Percentiles rank a stretch among this genome's conserved stretches.
Evolutionary conservation across 352 stramenopile genomes (phyloP).

Genomic region (Peronospora belbahrii): DNA sequence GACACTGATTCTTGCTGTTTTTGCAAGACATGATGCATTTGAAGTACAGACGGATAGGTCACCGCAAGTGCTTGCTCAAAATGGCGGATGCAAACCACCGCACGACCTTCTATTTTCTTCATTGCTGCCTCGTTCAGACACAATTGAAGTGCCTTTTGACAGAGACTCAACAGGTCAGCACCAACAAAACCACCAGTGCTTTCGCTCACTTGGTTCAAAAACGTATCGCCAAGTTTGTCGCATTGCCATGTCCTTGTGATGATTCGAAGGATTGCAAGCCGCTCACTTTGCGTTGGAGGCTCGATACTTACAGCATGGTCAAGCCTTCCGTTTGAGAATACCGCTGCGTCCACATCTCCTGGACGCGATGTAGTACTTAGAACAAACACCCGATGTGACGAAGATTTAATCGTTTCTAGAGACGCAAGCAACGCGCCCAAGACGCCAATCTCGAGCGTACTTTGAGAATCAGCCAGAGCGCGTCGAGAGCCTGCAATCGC

Average conservation of each 20-base stretch:
- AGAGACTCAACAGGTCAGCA: slow-evolving; percentile 74
- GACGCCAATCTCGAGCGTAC: slow-evolving; percentile 64
- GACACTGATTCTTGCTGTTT: slow-evolving; percentile 29
- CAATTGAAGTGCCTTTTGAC: slow-evolving; percentile 58
- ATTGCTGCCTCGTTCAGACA: slow-evolving; percentile 39
- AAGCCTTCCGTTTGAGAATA: slow-evolving; percentile 94
- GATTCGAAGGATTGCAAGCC: slow-evolving; percentile 88
- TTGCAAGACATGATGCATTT: slow-evolving; percentile 91
- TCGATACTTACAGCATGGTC: slow-evolving; percentile 93
- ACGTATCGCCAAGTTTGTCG: slow-evolving; percentile 33
- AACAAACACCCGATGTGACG: slow-evolving; percentile 45
- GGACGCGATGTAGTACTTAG: slow-evolving; percentile 70
- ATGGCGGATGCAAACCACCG: slow-evolving; percentile 22
- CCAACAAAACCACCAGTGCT: slow-evolving; percentile 94
- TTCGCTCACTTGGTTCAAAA: slow-evolving; percentile 88
- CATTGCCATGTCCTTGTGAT: slow-evolving; percentile 83
- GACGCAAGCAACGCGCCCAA: slow-evolving; percentile 79
- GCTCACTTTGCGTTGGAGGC: slow-evolving; percentile 87
- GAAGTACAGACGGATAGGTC: slow-evolving; percentile 93
- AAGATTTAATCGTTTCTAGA: slow-evolving; percentile 63
- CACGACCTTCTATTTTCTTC: background rate
- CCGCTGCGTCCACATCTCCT: slow-evolving; percentile 84
- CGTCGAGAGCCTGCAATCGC: slow-evolving; percentile 67
- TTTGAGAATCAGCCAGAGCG: slow-evolving; percentile 43
- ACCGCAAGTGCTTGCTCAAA: slow-evolving; percentile 86